Percentiles rank a stretch among this genome's conserved stretches.
These are phyloP conservation scores for Colletotrichum magnum DNA, from an alignment of 2,329 filamentous ascomycete genomes.

Conservation along the genomic window DNA sequence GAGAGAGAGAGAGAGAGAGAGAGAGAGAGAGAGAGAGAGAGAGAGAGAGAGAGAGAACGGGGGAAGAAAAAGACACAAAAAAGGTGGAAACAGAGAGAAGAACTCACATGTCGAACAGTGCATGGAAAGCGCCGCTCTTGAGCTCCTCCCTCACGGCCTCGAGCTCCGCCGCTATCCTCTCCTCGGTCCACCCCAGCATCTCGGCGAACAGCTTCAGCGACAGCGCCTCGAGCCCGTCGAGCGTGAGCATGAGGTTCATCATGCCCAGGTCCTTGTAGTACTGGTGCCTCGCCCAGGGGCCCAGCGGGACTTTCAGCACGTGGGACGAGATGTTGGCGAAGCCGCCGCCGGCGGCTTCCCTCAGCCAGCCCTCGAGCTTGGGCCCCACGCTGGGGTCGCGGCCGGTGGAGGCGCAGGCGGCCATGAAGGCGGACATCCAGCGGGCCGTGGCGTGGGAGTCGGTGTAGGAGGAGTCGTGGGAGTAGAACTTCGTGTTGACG, in stretches of 20 bases:
- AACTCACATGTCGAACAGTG: constrained; percentile 45
- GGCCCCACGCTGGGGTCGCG: constrained; percentile 51
- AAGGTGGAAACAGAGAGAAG: too few relatives aligned
- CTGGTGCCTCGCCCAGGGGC: constrained; percentile 53
- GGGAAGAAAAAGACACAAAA: not conserved
- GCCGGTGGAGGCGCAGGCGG: constrained; percentile 43
- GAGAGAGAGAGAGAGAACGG: too few relatives aligned
- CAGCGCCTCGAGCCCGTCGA: constrained; percentile 45
- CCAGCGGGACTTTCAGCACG: constrained; percentile 50
- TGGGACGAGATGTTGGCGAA: constrained; percentile 52
- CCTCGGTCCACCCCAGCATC: constrained; percentile 45
- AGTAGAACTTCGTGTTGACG: constrained; percentile 42
- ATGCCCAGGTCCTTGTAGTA: constrained; percentile 49
- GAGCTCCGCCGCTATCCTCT: constrained; percentile 47
- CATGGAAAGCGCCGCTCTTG: constrained; percentile 46
- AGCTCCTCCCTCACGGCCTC: constrained; percentile 48
- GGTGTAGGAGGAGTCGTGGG: constrained; percentile 44
- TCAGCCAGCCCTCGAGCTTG: constrained; percentile 49
- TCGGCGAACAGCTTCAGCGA: constrained; percentile 48
- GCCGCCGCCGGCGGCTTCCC: constrained; percentile 47
- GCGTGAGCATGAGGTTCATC: constrained; percentile 38
- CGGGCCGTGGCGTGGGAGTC: constrained; percentile 21
- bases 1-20: too few relatives aligned
- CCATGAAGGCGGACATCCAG: constrained; percentile 42
- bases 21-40: too few relatives aligned